Conservation (phyloP, 768 basidiomycete genomes). For the Chalciporus piperatus region DNA sequence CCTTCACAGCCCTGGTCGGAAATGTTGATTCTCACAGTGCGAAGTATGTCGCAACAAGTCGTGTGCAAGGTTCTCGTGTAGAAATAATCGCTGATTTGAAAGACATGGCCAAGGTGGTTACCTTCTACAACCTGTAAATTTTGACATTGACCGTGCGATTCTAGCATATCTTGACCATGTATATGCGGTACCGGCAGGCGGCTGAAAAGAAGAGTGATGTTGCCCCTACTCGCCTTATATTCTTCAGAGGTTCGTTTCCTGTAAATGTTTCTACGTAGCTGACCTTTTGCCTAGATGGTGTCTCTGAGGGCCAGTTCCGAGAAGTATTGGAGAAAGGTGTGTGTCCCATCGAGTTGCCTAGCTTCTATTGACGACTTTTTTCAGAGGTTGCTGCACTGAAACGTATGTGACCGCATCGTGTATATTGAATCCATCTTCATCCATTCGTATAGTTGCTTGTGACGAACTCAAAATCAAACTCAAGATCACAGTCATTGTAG, state of each 20-base stretch:
- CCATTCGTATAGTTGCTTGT: slow-evolving; percentile 54
- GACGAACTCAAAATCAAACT: slow-evolving; percentile 52
- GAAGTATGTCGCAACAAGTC: slow-evolving; percentile 63
- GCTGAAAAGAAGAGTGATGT: slow-evolving; percentile 47
- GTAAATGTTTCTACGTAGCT: neutral
- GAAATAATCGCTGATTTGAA: slow-evolving; percentile 77
- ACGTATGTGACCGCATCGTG: slow-evolving; percentile 36
- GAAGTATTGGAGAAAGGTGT: slow-evolving; percentile 52
- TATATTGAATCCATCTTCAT: slow-evolving; percentile 2
- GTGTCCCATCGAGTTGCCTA: slow-evolving; percentile 5
- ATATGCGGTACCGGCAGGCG: slow-evolving; percentile 53
- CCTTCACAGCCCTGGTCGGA: slow-evolving; percentile 76
- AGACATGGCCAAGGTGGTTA: slow-evolving; percentile 56
- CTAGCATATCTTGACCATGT: slow-evolving; percentile 55
- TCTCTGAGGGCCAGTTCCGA: slow-evolving; percentile 54
- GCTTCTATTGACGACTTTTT: slow-evolving; percentile 2
- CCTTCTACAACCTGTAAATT: neutral
- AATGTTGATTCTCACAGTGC: slow-evolving; percentile 75
- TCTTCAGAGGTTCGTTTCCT: slow-evolving; percentile 59
- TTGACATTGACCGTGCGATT: slow-evolving; percentile 9
- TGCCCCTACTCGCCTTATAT: slow-evolving; percentile 68
- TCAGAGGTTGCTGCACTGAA: slow-evolving; percentile 59
- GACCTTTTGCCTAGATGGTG: slow-evolving; percentile 40
- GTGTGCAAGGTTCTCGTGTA: slow-evolving; percentile 63
- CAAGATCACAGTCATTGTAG: slow-evolving; percentile 73